Evolutionary conservation across 768 basidiomycete species (phyloP).

Genomic region (Collybiopsis luxurians): DNA sequence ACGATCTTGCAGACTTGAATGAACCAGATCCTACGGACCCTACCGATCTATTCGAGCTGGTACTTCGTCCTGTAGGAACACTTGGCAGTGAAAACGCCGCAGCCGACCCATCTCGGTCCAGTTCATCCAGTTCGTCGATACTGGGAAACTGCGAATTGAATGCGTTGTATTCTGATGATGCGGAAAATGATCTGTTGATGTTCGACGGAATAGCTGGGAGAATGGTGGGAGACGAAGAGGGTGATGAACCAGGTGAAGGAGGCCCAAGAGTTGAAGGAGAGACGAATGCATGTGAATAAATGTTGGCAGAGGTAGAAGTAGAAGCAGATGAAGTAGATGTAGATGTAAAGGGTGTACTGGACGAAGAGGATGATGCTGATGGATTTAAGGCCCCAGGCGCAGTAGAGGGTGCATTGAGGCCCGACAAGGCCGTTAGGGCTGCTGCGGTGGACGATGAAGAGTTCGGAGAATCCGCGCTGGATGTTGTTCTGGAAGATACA

Average conservation of each 20-base stretch:
- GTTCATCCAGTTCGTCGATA: constrained; percentile 73
- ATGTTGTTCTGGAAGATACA: background rate
- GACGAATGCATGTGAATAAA: constrained; percentile 60
- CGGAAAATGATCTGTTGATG: constrained; percentile 21
- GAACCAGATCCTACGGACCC: background rate
- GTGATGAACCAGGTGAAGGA: constrained; percentile 70
- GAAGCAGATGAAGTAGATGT: constrained; percentile 19
- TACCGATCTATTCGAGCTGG: constrained; percentile 22
- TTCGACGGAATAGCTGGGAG: constrained; percentile 17
- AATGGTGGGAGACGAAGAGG: constrained; percentile 56
- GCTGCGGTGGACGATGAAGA: background rate
- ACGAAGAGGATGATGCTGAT: constrained; percentile 17
- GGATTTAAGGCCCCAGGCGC: constrained; percentile 35
- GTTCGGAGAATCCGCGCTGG: background rate
- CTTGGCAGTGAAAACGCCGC: constrained; percentile 47
- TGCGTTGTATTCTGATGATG: constrained; percentile 34
- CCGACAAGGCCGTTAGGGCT: background rate
- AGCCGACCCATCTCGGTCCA: constrained; percentile 13
- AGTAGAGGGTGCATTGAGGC: constrained; percentile 27
- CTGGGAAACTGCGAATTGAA: constrained; percentile 72
- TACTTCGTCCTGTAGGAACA: constrained; percentile 39
- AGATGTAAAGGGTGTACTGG: background rate
- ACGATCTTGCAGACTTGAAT: background rate
- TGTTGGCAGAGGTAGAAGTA: constrained; percentile 23
- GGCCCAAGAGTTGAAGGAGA: constrained; percentile 71